Percentiles rank a stretch among this genome's conserved stretches.
Conservation (phyloP, 208 protist genomes). For the Balamuthia mandrillaris region DNA sequence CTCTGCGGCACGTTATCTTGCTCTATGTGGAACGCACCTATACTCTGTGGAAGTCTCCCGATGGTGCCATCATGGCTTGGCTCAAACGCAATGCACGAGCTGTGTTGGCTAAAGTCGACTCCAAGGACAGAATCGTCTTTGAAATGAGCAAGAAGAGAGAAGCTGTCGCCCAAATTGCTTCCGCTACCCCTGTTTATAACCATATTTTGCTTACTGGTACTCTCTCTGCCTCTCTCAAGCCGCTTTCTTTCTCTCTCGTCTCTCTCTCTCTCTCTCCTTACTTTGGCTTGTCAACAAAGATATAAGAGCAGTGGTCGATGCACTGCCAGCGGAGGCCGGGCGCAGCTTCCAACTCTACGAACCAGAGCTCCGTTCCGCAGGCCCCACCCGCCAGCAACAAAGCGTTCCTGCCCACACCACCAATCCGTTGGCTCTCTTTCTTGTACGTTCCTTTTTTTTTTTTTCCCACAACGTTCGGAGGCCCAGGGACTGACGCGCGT, state of each 20-base stretch:
- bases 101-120: conserved; percentile 24
- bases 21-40: background rate
- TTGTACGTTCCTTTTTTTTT: background rate
- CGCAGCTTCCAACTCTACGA: conserved; percentile 30
- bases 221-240: background rate
- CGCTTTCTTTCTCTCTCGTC: background rate
- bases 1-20: conserved; percentile 14
- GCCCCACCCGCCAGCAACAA: background rate
- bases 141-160: background rate
- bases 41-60: conserved; percentile 15
- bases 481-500: background rate
- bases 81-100: background rate
- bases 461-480: background rate
- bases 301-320: background rate
- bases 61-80: background rate
- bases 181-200: too few relatives aligned
- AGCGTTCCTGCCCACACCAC: background rate
- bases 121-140: conserved; percentile 12
- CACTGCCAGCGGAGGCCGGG: background rate
- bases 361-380: too few relatives aligned
- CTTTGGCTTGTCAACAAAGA: background rate
- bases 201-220: conserved; percentile 2
- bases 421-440: conserved; percentile 18
- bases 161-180: too few relatives aligned
- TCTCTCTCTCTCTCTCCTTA: background rate